Percentiles rank a stretch among this genome's conserved stretches.
Evolutionary conservation across 2,329 filamentous ascomycete species (phyloP).

Genomic region (Colletotrichum sidae): DNA sequence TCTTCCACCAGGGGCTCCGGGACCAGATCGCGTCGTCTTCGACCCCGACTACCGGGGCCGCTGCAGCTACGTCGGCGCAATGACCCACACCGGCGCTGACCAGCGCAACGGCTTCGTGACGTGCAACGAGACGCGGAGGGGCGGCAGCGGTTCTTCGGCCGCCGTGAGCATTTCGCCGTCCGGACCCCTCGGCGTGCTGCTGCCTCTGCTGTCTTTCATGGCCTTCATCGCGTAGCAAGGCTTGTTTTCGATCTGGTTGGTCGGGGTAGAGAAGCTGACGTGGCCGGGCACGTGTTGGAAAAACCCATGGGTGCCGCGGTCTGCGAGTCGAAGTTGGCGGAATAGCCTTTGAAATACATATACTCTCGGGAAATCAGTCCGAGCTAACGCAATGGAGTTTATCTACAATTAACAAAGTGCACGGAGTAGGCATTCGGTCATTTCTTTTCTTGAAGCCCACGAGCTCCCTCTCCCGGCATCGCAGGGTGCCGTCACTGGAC

Average conservation of each 20-base stretch:
- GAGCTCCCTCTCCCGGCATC: not conserved
- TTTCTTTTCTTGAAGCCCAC: too few species aligned
- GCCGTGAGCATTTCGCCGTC: not conserved
- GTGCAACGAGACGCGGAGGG: slow-evolving; percentile 52
- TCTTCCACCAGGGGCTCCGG: slow-evolving; percentile 63
- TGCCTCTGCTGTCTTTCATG: slow-evolving; percentile 19
- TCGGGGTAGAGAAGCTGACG: not conserved
- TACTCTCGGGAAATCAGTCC: too few species aligned
- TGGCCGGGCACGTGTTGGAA: not conserved
- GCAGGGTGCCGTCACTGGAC: not conserved
- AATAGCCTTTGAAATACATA: not conserved
- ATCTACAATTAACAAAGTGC: too few species aligned
- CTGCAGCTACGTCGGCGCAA: slow-evolving; percentile 70
- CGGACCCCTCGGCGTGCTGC: not conserved
- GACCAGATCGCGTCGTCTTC: slow-evolving; percentile 75
- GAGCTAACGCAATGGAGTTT: too few species aligned
- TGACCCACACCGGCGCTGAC: slow-evolving; percentile 77
- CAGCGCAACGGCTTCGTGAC: slow-evolving; percentile 73
- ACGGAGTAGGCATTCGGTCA: too few species aligned
- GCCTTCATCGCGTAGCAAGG: slow-evolving; percentile 13
- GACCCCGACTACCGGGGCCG: slow-evolving; percentile 51
- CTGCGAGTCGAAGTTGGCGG: not conserved
- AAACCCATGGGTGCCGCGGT: not conserved
- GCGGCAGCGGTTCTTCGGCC: slow-evolving; percentile 7
- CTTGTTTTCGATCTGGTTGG: not conserved